These are phyloP conservation scores for Lentinula raphanica DNA, from an alignment of 768 basidiomycete genomes.

Conservation along the genomic window DNA sequence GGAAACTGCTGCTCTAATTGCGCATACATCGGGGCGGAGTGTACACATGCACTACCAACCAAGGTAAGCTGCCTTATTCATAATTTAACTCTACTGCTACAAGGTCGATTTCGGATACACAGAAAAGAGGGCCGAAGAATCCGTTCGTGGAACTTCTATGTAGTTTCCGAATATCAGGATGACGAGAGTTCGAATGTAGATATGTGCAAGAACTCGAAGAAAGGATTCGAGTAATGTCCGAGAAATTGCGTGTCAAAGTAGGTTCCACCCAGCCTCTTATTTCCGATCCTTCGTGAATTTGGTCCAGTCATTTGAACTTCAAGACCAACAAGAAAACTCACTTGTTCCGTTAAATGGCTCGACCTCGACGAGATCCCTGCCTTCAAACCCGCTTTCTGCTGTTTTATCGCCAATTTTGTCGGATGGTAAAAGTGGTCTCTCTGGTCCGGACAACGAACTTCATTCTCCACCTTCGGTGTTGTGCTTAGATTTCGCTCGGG, in stretches of 20 bases:
- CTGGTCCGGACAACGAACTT: slow-evolving; percentile 9
- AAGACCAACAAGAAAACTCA: slow-evolving; percentile 8
- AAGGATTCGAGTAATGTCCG: slow-evolving; percentile 38
- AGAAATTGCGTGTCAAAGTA: slow-evolving; percentile 9
- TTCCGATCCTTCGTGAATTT: not conserved
- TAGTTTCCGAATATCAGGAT: not conserved
- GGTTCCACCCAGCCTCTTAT: not conserved
- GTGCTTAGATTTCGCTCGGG: slow-evolving; percentile 17
- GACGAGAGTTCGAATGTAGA: slow-evolving; percentile 15
- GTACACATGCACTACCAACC: slow-evolving; percentile 50
- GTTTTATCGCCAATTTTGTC: slow-evolving; percentile 5
- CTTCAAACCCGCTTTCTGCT: not conserved
- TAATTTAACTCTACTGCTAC: not conserved
- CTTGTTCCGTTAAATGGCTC: not conserved
- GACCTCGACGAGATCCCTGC: not conserved
- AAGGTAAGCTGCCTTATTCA: slow-evolving; percentile 33
- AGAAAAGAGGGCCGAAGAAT: slow-evolving; percentile 6
- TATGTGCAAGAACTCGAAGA: slow-evolving; percentile 39
- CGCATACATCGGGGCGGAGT: slow-evolving; percentile 37
- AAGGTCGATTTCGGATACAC: not conserved
- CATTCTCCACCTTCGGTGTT: slow-evolving; percentile 21
- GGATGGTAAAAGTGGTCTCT: slow-evolving; percentile 7
- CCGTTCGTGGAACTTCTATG: not conserved
- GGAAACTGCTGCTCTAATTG: slow-evolving; percentile 55
- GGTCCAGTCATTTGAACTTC: not conserved